Base-by-base conservation (phyloP, 1,139 yeast genomes). In the Blastobotrys capitulatus region DNA sequence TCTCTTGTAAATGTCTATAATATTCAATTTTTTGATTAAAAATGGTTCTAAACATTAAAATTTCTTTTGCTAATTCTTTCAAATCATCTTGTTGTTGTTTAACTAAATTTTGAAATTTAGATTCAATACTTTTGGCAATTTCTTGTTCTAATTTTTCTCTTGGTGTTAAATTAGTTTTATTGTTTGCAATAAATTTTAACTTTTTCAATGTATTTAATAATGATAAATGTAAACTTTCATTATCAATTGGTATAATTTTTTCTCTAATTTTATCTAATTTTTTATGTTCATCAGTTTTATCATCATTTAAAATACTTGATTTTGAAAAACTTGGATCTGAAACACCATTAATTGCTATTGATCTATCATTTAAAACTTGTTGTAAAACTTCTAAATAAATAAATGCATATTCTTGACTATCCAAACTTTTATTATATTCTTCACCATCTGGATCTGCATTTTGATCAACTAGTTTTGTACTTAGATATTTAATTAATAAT, bases 11-110 rank as follows among this genome's bases (percentile, higher is more conserved):
- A 55, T 87, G 92, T 57, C 82, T 81, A 68, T 82, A 92, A 64
- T 89, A 92, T 42, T 78, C 87, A 43, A 90, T 76, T 52, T 94
- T 79, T 6, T 83, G 72, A 65, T 92, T 92, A 66, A 83, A 90
- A 0, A 86, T 76, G 27, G 77, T 76, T 56, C 87, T 82, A 53
- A 86, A 74, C 39, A 69, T 69, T 27, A 76, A 73, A 46, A 79
- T 72, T 18, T 79, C 68, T 50, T 77, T 82, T 51, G n/a, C 25
- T 22, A 47, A 15, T 15, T 47, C 36, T 39, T 39, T 43, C 29
- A 47, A 18, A 22, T 31, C 43, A 10, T 47, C 39, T 18, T 36
- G 41, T 15, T 43, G 44, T 2, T 35, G 8, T 13, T 32, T 9
- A 6, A 37, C 10, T 16, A 32, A 22, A 15, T 39, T 35, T 15